Evolutionary conservation across 345 rosid species (phyloP), one percentile per base, ranked within the genome.

Genomic region (Dipteronia dyeriana): DNA sequence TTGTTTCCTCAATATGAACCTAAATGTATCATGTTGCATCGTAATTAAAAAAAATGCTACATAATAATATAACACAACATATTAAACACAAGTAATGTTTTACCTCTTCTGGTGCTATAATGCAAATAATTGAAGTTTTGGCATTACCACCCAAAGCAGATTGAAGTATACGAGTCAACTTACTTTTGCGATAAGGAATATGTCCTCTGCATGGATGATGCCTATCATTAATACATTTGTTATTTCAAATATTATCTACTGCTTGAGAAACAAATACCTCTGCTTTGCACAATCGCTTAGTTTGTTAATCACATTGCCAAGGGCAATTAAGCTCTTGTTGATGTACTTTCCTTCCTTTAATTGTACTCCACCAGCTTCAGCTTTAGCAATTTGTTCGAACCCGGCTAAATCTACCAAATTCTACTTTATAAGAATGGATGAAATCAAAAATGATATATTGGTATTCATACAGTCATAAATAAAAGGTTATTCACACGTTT

Each of bases 91-190:
- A 70, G 53, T 6, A 67, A 34, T 19, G 54, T 25, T 19, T 61
- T 89, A 96, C 99, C 97, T 94, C 97, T 89, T 96, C 97, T 78
- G 98, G 99, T 74, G 98, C 98, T 70, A 93, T 66, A 23, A 98
- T 95, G 82, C 99, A 96, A 79, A 96, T 96, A 76, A 96, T 93
- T 74, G 98, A 93, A 66, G 99, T 93, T 85, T 92, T 96, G 6
- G 98, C 97, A 80, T 96, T 96, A 61, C 99, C 99, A 38, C 99
- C 98, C 22, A 96, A 92, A 41, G 97, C 97, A 84, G 97, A 94
- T 84, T 96, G 97, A 82, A 96, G 98, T 81, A 96, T 96, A 54
- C 97, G 95, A 73, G 99, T 96, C 79, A 96, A 84, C 86, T 96
- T 96, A 80, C 99, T 93, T 85, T 96, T 98, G 77, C 98, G 94